These are phyloP conservation scores for Aureoboletus auriporus DNA, from an alignment of 768 basidiomycete species.

Conservation along the genomic window DNA sequence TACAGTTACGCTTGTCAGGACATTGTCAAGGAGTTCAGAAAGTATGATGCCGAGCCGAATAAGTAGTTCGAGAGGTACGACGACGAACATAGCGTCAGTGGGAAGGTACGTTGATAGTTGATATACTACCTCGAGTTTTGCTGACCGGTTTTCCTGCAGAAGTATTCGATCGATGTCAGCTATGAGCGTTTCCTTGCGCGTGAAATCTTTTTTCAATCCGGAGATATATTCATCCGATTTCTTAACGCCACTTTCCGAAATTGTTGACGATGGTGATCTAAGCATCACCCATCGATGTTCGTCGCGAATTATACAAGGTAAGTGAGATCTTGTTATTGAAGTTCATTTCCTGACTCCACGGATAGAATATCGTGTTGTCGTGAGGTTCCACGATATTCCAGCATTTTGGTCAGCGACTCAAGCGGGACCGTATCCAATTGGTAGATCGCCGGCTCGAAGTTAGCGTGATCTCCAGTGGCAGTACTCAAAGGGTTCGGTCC, in stretches of 20 bases:
- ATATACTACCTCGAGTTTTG: background rate
- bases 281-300: conserved; percentile 93
- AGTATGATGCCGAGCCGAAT: conserved; percentile 94
- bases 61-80: conserved; percentile 94
- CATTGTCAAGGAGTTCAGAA: conserved; percentile 97
- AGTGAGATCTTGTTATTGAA: background rate
- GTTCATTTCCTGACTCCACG: background rate
- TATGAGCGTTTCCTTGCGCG: conserved; percentile 99
- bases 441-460: conserved; percentile 88
- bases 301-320: conserved; percentile 94
- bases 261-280: conserved; percentile 96
- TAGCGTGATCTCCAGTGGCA: conserved; percentile 70
- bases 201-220: conserved; percentile 99
- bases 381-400: conserved; percentile 99
- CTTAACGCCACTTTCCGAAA: conserved; percentile 91
- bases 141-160: conserved; percentile 42
- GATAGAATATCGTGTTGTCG: conserved; percentile 93
- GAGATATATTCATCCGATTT: conserved; percentile 98
- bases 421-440: conserved; percentile 90
- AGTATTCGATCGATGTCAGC: conserved; percentile 92
- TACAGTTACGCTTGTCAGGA: conserved; percentile 99
- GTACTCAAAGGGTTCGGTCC: conserved; percentile 60
- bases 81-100: conserved; percentile 89
- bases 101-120: conserved; percentile 55
- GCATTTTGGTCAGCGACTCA: conserved; percentile 94